Evolutionary conservation across 2,329 filamentous ascomycete species (phyloP), one percentile per base, ranked within the genome.

Genomic region (Cladosporium sp.): DNA sequence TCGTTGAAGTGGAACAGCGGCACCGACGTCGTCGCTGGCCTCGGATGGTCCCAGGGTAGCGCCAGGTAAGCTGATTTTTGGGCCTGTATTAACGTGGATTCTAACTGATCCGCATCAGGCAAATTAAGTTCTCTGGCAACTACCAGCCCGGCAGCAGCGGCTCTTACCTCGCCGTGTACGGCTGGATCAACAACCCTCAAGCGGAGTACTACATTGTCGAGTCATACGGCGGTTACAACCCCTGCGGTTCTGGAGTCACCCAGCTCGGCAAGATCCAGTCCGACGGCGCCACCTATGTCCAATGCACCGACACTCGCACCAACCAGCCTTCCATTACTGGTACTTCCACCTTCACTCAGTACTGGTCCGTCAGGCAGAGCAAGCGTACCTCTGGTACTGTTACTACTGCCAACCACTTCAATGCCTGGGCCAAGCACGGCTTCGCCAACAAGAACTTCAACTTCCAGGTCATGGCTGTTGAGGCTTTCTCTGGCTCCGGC

Each of bases 191-290:
- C 22, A 75, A 74, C 65, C 79, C 79, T 1, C 47, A 57, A 15
- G 55, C 55, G 12, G 81, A 83, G 64, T 83, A 83, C 72, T 84
- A 84, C 71, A 77, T 84, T 56, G 75, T 83, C 60, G 81, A 84
- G 47, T 20, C 74, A 9, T 79, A 77, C 66, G 79, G 78, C 59
- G 74, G 73, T 47, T 77, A 80, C 63, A 73, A 78, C 47, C 58
- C 61, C 5, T 60, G 59, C 48, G 56, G 58, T 13, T 39, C 36
- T n/a, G 58, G 59, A 24, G 61, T 56, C n/a, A 60, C 57, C 17
- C 51, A 57, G 51, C 60, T 62, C 20, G 74, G 74, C 32, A 73
- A 68, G 2, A 66, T 77, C 8, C 64, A 57, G 12, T 70, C 64
- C 13, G 74, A 77, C 57, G 74, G 73, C 3, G 64, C 61, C 3